A percentile compares a stretch with the other conserved stretches of the same genome.
Evolutionary conservation across 139 green algal species (phyloP).

Genomic region (Micractinium sp.): DNA sequence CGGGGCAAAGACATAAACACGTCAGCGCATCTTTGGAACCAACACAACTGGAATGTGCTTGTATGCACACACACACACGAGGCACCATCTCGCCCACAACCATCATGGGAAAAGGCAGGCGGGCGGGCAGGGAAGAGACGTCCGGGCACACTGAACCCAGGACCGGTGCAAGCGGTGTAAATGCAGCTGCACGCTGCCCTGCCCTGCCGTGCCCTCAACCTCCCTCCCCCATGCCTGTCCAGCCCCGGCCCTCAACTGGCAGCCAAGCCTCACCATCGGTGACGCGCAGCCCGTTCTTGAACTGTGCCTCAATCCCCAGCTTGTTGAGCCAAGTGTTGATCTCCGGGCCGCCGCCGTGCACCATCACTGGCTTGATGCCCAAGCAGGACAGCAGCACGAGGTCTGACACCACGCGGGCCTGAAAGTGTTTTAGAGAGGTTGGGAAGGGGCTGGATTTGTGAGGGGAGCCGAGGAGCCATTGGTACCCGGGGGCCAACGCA

Average conservation of each 20-base stretch:
- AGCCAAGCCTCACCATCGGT: conserved; percentile 78
- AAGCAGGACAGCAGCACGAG: conserved; percentile 95
- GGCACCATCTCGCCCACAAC: not conserved
- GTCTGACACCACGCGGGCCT: conserved; percentile 93
- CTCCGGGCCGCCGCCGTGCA: conserved; percentile 98
- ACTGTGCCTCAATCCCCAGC: conserved; percentile 93
- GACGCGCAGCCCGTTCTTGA: conserved; percentile 97
- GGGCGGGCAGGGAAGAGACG: not conserved
- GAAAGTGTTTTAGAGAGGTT: not conserved
- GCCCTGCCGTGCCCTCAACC: too few species aligned
- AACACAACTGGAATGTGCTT: not conserved
- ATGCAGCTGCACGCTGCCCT: not conserved
- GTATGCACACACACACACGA: not conserved
- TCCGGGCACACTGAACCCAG: not conserved
- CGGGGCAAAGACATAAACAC: not conserved
- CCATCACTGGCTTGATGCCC: conserved; percentile 92
- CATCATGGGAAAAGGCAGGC: too few species aligned
- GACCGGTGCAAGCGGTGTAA: not conserved
- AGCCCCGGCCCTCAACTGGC: too few species aligned
- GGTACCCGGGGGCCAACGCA: not conserved
- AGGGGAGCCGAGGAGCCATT: not conserved
- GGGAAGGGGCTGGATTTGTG: not conserved
- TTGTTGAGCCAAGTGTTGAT: conserved; percentile 98
- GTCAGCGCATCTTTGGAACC: not conserved
- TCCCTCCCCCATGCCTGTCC: too few species aligned